Percentiles rank a stretch among this genome's conserved stretches.
Conservation (phyloP, 768 basidiomycete species). For the Lactarius tabidus region DNA sequence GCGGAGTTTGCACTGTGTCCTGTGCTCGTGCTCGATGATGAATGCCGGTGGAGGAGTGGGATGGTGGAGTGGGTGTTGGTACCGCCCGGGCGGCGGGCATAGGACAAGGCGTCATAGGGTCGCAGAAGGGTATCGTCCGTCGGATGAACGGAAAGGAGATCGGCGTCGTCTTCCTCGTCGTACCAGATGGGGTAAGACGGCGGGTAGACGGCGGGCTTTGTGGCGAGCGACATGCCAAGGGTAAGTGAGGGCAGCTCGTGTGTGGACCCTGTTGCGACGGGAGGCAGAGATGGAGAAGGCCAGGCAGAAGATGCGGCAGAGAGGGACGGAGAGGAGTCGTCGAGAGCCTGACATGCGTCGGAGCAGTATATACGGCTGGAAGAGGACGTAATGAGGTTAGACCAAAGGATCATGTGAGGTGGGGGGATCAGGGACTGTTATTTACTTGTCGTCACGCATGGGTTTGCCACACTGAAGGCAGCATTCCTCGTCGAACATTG, state of each 20-base stretch:
- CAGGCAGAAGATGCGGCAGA: slow-evolving; percentile 27
- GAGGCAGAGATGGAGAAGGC: slow-evolving; percentile 25
- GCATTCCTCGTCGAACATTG: slow-evolving; percentile 32
- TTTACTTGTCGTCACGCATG: slow-evolving; percentile 23
- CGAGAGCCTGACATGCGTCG: slow-evolving; percentile 26
- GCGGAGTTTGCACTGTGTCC: slow-evolving; percentile 16
- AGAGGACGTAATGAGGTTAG: slow-evolving; percentile 23
- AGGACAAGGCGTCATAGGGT: slow-evolving; percentile 19
- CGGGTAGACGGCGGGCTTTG: slow-evolving; percentile 18
- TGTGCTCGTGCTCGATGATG: slow-evolving; percentile 17
- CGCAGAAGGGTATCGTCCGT: slow-evolving; percentile 7
- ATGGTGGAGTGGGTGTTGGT: slow-evolving; percentile 28
- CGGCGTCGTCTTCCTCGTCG: slow-evolving; percentile 22
- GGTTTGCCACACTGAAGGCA: slow-evolving; percentile 31
- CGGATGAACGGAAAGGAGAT: slow-evolving; percentile 5
- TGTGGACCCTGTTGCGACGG: slow-evolving; percentile 2
- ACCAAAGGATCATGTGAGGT: slow-evolving; percentile 21
- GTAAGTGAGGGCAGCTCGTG: slow-evolving; percentile 19
- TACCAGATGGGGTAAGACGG: slow-evolving; percentile 22
- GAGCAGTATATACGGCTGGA: slow-evolving; percentile 28
- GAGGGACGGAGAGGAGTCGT: slow-evolving; percentile 27
- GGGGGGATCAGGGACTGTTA: slow-evolving; percentile 11
- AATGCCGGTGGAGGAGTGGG: slow-evolving; percentile 24
- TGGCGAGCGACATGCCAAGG: slow-evolving; percentile 18
- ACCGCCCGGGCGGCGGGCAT: slow-evolving; percentile 27